Evolutionary conservation across 192 early-diverging fungal genomes (phyloP).

Genomic region (Coemansia sp.): DNA sequence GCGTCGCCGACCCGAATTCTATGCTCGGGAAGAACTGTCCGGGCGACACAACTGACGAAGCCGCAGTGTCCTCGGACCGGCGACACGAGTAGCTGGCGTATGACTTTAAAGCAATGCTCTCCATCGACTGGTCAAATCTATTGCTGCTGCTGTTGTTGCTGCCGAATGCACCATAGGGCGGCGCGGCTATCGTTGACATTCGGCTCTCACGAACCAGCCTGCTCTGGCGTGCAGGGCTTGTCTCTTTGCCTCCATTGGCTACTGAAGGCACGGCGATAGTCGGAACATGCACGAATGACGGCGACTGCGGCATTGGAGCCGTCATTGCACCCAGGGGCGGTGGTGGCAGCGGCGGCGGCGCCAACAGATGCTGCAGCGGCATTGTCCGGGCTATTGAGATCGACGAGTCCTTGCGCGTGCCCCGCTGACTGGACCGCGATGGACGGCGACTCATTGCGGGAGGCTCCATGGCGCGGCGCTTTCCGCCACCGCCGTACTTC

Average conservation of each 20-base stretch:
- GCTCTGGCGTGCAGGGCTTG: neutral
- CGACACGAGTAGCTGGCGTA: slow-evolving; percentile 26
- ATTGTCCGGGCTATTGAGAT: slow-evolving; percentile 7
- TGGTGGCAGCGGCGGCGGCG: neutral
- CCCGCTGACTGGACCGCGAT: slow-evolving; percentile 4
- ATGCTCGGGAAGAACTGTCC: slow-evolving; percentile 21
- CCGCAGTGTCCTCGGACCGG: slow-evolving; percentile 23
- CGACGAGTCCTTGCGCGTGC: slow-evolving; percentile 3
- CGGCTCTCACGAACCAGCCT: neutral
- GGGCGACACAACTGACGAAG: neutral
- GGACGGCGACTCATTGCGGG: slow-evolving; percentile 14
- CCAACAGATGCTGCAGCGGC: neutral
- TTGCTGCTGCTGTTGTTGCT: neutral
- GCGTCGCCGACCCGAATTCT: slow-evolving; percentile 41
- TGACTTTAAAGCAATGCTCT: slow-evolving; percentile 23
- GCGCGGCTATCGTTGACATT: neutral
- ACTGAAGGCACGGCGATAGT: slow-evolving; percentile 12
- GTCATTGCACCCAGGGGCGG: neutral
- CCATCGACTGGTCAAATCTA: slow-evolving; percentile 7
- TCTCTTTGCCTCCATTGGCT: slow-evolving; percentile 24
- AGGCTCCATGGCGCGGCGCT: slow-evolving; percentile 42
- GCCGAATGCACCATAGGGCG: neutral
- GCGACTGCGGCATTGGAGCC: slow-evolving; percentile 14
- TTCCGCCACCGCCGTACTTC: slow-evolving; percentile 51
- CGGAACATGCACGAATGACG: slow-evolving; percentile 39